Evolutionary conservation across 495 filamentous ascomycete genomes (phyloP).

Genomic region (Aspergillus nanangensis): DNA sequence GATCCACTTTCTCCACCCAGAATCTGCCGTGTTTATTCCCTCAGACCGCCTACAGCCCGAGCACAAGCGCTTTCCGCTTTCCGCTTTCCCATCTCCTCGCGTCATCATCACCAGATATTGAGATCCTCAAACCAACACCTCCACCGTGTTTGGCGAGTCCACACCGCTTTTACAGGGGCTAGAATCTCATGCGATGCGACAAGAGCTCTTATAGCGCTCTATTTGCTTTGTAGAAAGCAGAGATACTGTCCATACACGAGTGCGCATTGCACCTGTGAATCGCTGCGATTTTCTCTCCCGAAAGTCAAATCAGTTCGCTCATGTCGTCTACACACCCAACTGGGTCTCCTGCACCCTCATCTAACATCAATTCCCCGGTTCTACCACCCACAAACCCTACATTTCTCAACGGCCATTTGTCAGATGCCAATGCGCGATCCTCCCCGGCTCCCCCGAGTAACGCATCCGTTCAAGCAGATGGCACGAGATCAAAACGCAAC

Average conservation of each 20-base stretch:
- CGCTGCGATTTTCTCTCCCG: background rate
- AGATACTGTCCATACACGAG: background rate
- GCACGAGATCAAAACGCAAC: conserved; percentile 37
- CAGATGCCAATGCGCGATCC: conserved; percentile 31
- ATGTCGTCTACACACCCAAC: conserved; percentile 37
- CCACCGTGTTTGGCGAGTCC: no score
- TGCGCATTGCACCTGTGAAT: no score
- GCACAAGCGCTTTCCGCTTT: background rate
- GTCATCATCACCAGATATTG: background rate
- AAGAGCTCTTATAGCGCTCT: no score
- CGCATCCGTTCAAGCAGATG: conserved; percentile 30
- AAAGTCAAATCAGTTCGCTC: background rate
- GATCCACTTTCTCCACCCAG: background rate
- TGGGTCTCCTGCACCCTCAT: conserved; percentile 39
- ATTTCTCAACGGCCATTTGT: conserved; percentile 25
- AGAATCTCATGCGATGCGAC: no score
- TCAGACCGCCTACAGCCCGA: background rate
- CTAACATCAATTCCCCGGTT: conserved; percentile 40
- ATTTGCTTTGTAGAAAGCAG: no score
- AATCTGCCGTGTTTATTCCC: background rate
- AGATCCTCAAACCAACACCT: no score
- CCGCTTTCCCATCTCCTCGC: background rate
- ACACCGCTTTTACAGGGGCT: no score
- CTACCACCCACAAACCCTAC: conserved; percentile 24
- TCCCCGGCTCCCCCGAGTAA: conserved; percentile 35